These are phyloP conservation scores for Austroboletus novae-zelandiae DNA, from an alignment of 1,284 basidiomycete genomes.

Conservation along the genomic window DNA sequence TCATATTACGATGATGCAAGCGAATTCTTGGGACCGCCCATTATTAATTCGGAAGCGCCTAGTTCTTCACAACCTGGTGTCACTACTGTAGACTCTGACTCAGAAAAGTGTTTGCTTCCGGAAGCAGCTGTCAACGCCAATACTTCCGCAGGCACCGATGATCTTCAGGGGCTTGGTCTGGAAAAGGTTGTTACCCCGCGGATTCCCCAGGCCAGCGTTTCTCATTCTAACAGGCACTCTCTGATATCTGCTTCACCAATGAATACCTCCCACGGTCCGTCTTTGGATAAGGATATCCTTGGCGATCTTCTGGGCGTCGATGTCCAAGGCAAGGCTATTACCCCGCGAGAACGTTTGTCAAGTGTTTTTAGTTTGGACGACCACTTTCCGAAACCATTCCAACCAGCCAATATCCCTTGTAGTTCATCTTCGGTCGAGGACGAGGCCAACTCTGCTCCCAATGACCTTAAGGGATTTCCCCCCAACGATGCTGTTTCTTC, in stretches of 20 bases:
- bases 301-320: background rate
- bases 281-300: background rate
- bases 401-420: background rate
- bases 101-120: background rate
- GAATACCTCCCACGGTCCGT: background rate
- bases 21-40: conserved; percentile 6
- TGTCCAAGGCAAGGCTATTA: background rate
- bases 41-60: background rate
- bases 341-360: conserved; percentile 1
- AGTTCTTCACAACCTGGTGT: background rate
- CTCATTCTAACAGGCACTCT: background rate
- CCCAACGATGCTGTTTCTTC: background rate
- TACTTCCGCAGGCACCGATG: background rate
- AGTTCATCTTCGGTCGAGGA: background rate
- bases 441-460: background rate
- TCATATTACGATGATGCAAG: conserved; percentile 19
- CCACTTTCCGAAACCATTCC: too few species aligned
- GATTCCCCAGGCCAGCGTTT: background rate
- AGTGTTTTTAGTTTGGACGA: background rate
- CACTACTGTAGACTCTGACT: background rate
- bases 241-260: background rate
- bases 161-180: background rate
- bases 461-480: background rate
- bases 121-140: background rate
- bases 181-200: background rate